These are phyloP conservation scores for Blastocystis sp. DNA, from an alignment of 352 stramenopile genomes.

Conservation along the genomic window DNA sequence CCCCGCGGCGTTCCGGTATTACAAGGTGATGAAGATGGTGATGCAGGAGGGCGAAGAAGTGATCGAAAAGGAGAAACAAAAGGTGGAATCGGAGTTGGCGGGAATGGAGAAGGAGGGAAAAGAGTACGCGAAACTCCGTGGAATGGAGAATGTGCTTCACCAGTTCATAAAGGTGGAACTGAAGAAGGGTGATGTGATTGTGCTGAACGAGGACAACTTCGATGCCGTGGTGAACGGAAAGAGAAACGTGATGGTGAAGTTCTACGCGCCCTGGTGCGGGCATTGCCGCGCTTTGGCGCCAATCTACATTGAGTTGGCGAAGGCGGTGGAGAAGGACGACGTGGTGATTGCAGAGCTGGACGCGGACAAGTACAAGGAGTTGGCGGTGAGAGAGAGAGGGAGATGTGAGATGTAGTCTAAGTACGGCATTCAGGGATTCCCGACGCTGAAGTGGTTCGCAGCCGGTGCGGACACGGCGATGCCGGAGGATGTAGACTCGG, in stretches of 20 bases:
- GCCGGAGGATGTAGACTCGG: slow-evolving; percentile 17
- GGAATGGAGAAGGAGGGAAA: slow-evolving; percentile 15
- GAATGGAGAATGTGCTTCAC: background rate
- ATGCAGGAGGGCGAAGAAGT: background rate
- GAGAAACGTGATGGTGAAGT: slow-evolving; percentile 85
- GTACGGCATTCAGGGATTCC: slow-evolving; percentile 33
- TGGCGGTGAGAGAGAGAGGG: background rate
- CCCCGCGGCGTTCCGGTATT: slow-evolving; percentile 21
- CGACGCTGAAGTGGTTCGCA: slow-evolving; percentile 50
- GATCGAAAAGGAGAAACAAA: slow-evolving; percentile 1
- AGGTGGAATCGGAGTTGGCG: background rate
- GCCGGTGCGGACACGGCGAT: slow-evolving; percentile 1
- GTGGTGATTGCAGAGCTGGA: slow-evolving; percentile 89
- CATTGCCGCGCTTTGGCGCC: slow-evolving; percentile 80
- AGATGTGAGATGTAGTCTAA: slow-evolving; percentile 7
- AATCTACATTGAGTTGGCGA: slow-evolving; percentile 76
- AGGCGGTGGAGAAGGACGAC: slow-evolving; percentile 78
- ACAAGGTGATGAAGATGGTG: slow-evolving; percentile 59
- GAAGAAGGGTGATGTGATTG: background rate
- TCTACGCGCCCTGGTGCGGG: slow-evolving; percentile 86
- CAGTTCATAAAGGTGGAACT: slow-evolving; percentile 25
- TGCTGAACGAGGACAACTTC: slow-evolving; percentile 33
- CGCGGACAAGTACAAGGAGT: slow-evolving; percentile 70
- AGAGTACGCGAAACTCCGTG: slow-evolving; percentile 43
- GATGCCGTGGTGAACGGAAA: slow-evolving; percentile 81